Conservation (phyloP, 352 stramenopile genomes). For the Pythium aristosporum region DNA sequence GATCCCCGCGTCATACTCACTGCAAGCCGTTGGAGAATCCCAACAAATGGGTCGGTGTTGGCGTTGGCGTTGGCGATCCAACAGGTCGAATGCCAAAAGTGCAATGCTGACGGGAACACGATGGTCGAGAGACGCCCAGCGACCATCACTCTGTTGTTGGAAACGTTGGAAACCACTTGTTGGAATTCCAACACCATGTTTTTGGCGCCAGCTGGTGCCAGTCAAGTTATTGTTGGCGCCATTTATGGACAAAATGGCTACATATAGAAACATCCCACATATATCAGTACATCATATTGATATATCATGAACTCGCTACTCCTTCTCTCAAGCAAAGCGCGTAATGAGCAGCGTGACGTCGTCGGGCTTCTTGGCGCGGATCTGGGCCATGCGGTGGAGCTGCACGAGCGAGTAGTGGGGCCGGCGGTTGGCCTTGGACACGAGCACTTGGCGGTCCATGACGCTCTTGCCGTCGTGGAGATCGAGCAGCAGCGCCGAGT, state of each 20-base stretch:
- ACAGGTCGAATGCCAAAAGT: conserved; percentile 10
- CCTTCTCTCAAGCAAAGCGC: conserved; percentile 30
- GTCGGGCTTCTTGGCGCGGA: conserved; percentile 75
- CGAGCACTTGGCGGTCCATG: conserved; percentile 52
- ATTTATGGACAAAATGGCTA: conserved; percentile 8
- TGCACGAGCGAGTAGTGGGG: conserved; percentile 71
- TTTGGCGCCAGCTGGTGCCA: conserved; percentile 11
- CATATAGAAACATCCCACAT: neutral
- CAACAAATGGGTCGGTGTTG: neutral
- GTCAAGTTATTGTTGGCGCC: neutral
- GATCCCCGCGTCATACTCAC: conserved; percentile 1
- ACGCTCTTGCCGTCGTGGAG: conserved; percentile 52
- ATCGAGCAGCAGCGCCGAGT: conserved; percentile 50
- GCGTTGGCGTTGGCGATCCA: conserved; percentile 1
- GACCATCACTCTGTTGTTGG: conserved; percentile 22
- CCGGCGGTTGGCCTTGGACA: conserved; percentile 51
- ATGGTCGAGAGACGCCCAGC: neutral
- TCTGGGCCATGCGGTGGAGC: conserved; percentile 70
- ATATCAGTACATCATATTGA: conserved; percentile 4
- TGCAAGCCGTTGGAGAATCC: neutral
- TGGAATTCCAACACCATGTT: conserved; percentile 5
- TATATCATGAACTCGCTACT: too few species aligned
- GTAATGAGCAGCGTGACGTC: conserved; percentile 77
- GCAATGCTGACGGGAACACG: conserved; percentile 19
- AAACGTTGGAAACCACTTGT: neutral